Evolutionary conservation across 257 asterid species (phyloP).

Genomic region (Solanum gracilifrons): DNA sequence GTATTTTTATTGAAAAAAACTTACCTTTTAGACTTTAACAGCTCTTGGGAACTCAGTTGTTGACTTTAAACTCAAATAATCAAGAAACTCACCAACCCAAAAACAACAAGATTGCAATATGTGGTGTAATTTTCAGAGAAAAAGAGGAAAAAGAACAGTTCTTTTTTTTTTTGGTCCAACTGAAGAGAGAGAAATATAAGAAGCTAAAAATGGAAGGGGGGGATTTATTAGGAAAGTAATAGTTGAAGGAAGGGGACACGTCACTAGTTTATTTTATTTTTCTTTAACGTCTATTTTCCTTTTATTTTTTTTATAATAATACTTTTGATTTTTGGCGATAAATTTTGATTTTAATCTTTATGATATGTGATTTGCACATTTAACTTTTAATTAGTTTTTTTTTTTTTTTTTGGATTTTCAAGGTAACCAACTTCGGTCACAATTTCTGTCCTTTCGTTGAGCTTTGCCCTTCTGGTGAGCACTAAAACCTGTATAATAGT

Average conservation of each 20-base stretch:
- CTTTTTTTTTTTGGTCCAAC: not conserved
- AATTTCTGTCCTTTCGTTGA: too few relatives aligned
- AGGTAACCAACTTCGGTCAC: too few relatives aligned
- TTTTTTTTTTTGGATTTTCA: too few relatives aligned
- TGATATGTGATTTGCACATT: not conserved
- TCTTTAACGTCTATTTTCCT: not conserved
- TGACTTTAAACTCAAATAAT: not conserved
- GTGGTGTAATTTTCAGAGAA: not conserved
- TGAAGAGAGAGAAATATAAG: not conserved
- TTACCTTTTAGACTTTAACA: slow-evolving; percentile 4
- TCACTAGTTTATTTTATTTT: slow-evolving; percentile 19
- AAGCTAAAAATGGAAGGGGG: not conserved
- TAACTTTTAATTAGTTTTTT: not conserved
- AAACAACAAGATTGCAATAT: not conserved
- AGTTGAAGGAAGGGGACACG: slow-evolving; percentile 21
- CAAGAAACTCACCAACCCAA: slow-evolving; percentile 1
- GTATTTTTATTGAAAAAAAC: not conserved
- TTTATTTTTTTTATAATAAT: too few relatives aligned
- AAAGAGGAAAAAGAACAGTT: not conserved
- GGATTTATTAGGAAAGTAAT: slow-evolving; percentile 3
- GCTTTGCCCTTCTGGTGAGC: too few relatives aligned
- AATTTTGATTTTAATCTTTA: not conserved
- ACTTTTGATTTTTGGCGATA: too few relatives aligned
- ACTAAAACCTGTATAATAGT: too few relatives aligned
- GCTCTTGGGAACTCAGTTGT: not conserved